Conservation (phyloP, 208 protist species). For the Wallacemonas sp. region DNA sequence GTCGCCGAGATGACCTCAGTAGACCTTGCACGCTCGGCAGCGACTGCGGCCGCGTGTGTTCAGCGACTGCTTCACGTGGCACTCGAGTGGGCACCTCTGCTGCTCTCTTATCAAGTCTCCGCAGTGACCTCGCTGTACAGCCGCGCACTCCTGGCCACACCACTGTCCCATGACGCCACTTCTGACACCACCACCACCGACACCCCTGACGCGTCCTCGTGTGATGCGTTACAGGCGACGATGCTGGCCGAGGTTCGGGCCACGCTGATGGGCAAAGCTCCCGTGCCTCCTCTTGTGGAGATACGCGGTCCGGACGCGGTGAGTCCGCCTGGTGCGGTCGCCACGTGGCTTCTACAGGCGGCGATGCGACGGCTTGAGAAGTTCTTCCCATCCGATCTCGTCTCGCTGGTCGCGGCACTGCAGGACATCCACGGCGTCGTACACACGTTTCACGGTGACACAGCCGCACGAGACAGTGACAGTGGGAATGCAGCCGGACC, state of each 20-base stretch:
- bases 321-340: background rate
- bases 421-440: background rate
- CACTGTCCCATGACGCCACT: too few relatives aligned
- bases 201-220: background rate
- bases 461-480: too few relatives aligned
- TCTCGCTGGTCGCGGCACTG: background rate
- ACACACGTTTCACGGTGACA: background rate
- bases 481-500: background rate
- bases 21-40: too few relatives aligned
- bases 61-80: background rate
- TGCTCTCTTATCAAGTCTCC: conserved; percentile 16
- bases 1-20: too few relatives aligned
- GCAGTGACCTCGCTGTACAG: conserved; percentile 13
- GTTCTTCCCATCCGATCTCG: conserved; percentile 2
- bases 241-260: too few relatives aligned
- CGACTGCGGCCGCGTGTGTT: background rate
- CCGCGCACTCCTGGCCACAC: too few relatives aligned
- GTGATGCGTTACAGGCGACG: too few relatives aligned
- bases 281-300: too few relatives aligned
- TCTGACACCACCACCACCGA: background rate
- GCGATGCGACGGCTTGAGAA: background rate
- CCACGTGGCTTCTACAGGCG: background rate
- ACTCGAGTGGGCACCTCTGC: background rate
- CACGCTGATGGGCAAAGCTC: too few relatives aligned
- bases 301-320: too few relatives aligned